Evolutionary conservation across 2,329 filamentous ascomycete genomes (phyloP).

Genomic region (Hortaea sp.): DNA sequence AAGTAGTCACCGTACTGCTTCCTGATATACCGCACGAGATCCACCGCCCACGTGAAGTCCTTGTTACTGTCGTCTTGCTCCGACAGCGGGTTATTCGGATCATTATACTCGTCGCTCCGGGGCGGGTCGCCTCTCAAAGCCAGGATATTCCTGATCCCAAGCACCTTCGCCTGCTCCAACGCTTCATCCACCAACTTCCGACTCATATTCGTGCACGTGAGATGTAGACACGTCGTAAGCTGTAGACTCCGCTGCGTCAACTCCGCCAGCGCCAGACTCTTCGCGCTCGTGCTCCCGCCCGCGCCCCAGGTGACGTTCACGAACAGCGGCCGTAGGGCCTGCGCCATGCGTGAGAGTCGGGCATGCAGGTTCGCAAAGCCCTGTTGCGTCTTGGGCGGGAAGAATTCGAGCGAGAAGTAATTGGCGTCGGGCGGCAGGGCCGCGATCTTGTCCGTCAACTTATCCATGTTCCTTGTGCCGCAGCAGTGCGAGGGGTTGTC

Average conservation of each 20-base stretch:
- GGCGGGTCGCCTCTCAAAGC: conserved; percentile 88
- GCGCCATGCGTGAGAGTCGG: conserved; percentile 88
- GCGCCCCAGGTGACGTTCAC: conserved; percentile 98
- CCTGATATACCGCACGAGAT: conserved; percentile 82
- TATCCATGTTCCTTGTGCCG: conserved; percentile 11
- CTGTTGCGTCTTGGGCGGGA: conserved; percentile 94
- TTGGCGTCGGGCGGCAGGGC: conserved; percentile 69
- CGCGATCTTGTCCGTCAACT: conserved; percentile 87
- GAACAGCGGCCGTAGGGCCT: conserved; percentile 81
- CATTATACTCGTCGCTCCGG: conserved; percentile 74
- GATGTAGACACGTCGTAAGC: conserved; percentile 86
- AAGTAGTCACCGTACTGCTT: conserved; percentile 86
- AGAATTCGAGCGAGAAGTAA: conserved; percentile 98
- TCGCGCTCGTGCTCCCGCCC: conserved; percentile 80
- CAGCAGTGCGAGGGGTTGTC: conserved; percentile 5
- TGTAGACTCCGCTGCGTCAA: conserved; percentile 87
- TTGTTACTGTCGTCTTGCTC: conserved; percentile 55
- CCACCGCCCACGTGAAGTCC: conserved; percentile 80
- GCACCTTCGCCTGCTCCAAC: conserved; percentile 76
- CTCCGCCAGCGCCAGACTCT: conserved; percentile 89
- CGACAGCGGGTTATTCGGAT: conserved; percentile 46
- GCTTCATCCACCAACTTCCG: conserved; percentile 75
- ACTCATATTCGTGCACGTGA: conserved; percentile 98
- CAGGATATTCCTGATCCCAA: conserved; percentile 89
- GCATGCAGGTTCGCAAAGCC: conserved; percentile 89